A percentile compares a stretch with the other conserved stretches of the same genome.
Conservation (phyloP, 1,284 basidiomycete genomes). For the Butyriboletus appendiculatus region DNA sequence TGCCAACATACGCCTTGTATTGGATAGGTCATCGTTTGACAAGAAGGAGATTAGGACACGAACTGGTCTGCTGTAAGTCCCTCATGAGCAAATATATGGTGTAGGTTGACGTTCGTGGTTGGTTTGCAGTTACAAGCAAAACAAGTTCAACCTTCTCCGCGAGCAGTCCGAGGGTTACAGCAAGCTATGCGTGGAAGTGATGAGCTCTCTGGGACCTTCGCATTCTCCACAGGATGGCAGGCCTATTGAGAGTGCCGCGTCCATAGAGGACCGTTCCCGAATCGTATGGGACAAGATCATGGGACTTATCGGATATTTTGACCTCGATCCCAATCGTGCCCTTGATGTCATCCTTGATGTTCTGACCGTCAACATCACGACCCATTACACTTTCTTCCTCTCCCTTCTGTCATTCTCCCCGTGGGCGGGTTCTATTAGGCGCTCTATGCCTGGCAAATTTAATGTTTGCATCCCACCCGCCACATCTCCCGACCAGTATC, state of each 20-base stretch:
- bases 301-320: slow-evolving; percentile 92
- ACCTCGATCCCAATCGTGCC: slow-evolving; percentile 92
- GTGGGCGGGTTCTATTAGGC: slow-evolving; percentile 59
- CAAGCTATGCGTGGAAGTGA: slow-evolving; percentile 85
- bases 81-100: not conserved
- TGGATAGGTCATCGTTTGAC: slow-evolving; percentile 59
- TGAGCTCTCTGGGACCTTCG: slow-evolving; percentile 74
- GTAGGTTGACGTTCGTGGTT: slow-evolving; percentile 10
- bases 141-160: slow-evolving; percentile 96
- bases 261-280: slow-evolving; percentile 65
- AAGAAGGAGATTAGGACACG: slow-evolving; percentile 78
- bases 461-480: slow-evolving; percentile 42
- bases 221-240: slow-evolving; percentile 61
- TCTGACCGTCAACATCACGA: slow-evolving; percentile 77
- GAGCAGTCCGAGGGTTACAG: slow-evolving; percentile 98
- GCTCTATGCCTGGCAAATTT: slow-evolving; percentile 27
- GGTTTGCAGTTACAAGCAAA: slow-evolving; percentile 87
- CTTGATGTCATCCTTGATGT: slow-evolving; percentile 94
- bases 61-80: slow-evolving; percentile 76
- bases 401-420: slow-evolving; percentile 83
- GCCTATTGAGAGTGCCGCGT: slow-evolving; percentile 57
- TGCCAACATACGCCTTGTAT: slow-evolving; percentile 61
- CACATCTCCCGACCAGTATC: slow-evolving; percentile 44
- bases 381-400: slow-evolving; percentile 92
- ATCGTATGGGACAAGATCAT: slow-evolving; percentile 87